Evolutionary conservation across 352 stramenopile genomes (phyloP).

Genomic region (Globisporangium yorkense): DNA sequence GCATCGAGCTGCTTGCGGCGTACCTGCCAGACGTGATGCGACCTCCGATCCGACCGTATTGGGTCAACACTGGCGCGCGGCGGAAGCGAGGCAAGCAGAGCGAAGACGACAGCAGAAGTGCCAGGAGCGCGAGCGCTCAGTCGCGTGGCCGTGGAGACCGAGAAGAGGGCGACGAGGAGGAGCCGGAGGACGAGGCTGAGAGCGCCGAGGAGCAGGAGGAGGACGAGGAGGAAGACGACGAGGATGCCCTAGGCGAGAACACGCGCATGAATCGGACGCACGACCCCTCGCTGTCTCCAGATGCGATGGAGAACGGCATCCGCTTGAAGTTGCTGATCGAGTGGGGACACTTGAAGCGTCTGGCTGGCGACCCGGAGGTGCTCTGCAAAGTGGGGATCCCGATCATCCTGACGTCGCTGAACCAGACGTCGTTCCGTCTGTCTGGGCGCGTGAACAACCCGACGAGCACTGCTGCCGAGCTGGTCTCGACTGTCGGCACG

Average conservation of each 20-base stretch:
- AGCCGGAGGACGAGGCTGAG: slow-evolving; percentile 13
- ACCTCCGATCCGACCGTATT: slow-evolving; percentile 79
- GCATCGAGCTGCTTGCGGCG: slow-evolving; percentile 46
- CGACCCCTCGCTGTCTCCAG: slow-evolving; percentile 68
- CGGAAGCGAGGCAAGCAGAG: slow-evolving; percentile 13
- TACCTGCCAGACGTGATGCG: slow-evolving; percentile 62
- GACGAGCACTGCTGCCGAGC: slow-evolving; percentile 37
- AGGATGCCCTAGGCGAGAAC: slow-evolving; percentile 40
- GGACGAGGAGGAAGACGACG: slow-evolving; percentile 56
- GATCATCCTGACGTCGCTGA: slow-evolving; percentile 77
- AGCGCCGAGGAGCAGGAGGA: slow-evolving; percentile 22
- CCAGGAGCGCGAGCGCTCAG: not conserved
- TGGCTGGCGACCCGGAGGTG: slow-evolving; percentile 58
- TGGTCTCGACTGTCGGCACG: slow-evolving; percentile 50
- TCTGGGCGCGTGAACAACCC: slow-evolving; percentile 62
- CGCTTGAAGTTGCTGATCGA: slow-evolving; percentile 75
- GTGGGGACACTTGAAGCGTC: slow-evolving; percentile 72
- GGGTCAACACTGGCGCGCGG: slow-evolving; percentile 46
- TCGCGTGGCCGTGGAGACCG: not conserved
- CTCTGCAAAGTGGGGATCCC: slow-evolving; percentile 80
- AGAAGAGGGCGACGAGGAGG: slow-evolving; percentile 8
- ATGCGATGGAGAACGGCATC: slow-evolving; percentile 85
- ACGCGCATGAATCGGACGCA: slow-evolving; percentile 54
- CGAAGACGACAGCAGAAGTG: not conserved
- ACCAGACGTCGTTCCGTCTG: slow-evolving; percentile 69